phyloP scores from a whole-genome alignment of 2,329 filamentous ascomycete genomes.

The Hypoxylon sp. region DNA sequence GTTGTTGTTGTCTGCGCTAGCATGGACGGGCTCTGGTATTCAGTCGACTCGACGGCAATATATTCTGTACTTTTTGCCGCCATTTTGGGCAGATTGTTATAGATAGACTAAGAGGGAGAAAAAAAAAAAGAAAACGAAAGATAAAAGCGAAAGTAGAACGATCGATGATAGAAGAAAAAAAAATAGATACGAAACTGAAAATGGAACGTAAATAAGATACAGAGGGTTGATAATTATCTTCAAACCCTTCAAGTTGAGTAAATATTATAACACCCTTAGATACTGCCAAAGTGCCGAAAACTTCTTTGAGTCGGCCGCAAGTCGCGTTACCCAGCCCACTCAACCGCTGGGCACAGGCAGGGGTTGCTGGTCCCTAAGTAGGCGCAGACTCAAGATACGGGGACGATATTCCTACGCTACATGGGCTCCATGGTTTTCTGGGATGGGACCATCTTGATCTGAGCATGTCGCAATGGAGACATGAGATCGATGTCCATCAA shows the following conservation, averaged over 20 bases:
- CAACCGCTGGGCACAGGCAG: conserved; percentile 17
- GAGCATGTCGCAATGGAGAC: conserved; percentile 13
- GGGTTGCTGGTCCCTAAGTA: conserved; percentile 23
- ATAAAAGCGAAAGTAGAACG: no score
- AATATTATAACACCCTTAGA: no score
- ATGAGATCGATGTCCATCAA: conserved; percentile 8
- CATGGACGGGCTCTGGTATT: conserved; percentile 20
- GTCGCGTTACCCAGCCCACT: conserved; percentile 22
- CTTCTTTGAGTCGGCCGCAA: conserved; percentile 18
- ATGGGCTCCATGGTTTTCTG: conserved; percentile 3
- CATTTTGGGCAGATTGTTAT: no score
- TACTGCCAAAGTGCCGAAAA: conserved; percentile 1
- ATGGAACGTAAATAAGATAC: conserved; percentile 7
- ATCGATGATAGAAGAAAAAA: no score
- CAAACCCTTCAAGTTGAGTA: no score
- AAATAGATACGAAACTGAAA: no score
- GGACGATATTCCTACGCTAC: conserved; percentile 15
- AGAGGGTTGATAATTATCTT: no score
- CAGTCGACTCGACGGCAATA: conserved; percentile 15
- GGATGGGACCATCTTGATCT: conserved; percentile 6
- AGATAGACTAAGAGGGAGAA: no score
- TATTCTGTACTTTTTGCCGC: conserved; percentile 20
- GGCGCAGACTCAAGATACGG: conserved; percentile 24
- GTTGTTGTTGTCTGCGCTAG: conserved; percentile 8
- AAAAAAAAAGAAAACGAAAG: no score